Conservation (phyloP, 2,329 filamentous ascomycete genomes). For the Pochonia chlamydosporia region DNA sequence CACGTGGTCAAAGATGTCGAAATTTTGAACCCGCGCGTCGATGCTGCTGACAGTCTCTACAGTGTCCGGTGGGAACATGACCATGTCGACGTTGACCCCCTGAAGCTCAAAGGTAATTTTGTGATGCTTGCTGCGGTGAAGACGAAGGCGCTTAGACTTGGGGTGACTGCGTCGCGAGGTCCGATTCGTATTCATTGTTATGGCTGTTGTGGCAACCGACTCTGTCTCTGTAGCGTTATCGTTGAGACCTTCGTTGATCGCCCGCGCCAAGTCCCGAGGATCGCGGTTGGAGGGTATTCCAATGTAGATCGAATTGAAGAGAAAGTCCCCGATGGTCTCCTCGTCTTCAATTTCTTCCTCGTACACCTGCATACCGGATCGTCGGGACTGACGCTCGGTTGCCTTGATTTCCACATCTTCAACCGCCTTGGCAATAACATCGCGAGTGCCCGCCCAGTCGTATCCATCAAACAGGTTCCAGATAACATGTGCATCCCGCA, state of each 20-base stretch:
- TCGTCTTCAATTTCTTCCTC: constrained; percentile 75
- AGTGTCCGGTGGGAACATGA: constrained; percentile 69
- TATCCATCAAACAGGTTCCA: constrained; percentile 99
- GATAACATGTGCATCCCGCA: constrained; percentile 86
- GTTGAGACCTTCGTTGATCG: constrained; percentile 84
- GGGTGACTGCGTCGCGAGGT: constrained; percentile 35
- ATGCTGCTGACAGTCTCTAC: constrained; percentile 84
- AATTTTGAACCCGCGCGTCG: constrained; percentile 72
- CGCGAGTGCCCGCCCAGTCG: constrained; percentile 86
- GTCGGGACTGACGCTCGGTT: constrained; percentile 62
- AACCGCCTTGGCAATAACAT: constrained; percentile 81
- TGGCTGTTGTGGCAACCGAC: constrained; percentile 73
- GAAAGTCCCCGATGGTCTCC: constrained; percentile 84
- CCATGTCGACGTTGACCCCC: constrained; percentile 75
- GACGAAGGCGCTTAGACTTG: constrained; percentile 56
- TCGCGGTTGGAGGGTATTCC: constrained; percentile 83
- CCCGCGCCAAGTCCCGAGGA: constrained; percentile 70
- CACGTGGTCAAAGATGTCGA: constrained; percentile 91
- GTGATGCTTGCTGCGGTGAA: constrained; percentile 81
- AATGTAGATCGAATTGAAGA: constrained; percentile 99
- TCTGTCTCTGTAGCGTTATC: constrained; percentile 85
- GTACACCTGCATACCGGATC: constrained; percentile 49
- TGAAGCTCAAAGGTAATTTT: constrained; percentile 94
- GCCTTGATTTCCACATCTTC: constrained; percentile 81
- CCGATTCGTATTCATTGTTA: constrained; percentile 51